Base-by-base conservation (phyloP, 2,329 filamentous ascomycete species). In the Colletotrichum simmondsii region DNA sequence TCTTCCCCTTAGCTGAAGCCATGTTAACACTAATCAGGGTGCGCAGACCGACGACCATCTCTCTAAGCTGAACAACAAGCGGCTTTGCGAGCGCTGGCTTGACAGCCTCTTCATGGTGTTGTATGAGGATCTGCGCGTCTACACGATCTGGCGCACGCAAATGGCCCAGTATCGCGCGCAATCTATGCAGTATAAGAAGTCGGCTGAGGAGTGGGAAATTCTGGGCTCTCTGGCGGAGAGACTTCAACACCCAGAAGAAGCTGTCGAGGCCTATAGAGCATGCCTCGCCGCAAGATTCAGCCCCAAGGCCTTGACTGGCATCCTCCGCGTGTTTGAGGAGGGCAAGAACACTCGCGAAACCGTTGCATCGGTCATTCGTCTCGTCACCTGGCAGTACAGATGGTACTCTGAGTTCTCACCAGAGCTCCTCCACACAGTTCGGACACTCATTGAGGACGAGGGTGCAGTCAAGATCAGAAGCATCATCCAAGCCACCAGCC, bases 371-470 rank as follows among this genome's bases (percentile, higher is more conserved):
- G 87, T 98, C 71, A 98, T 99, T 76, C 89, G 95, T 65, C 87
- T 99, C 54, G 94, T 98, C 42, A 97, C 96, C 14, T 99, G 97
- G 97, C 97, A 99, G 85, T 99, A 98, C 84, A 90, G 97, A 77
- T 99, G 97, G 97, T 99, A 99, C 85, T 98, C 95, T 69, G 97
- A 99, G 89, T 99, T 99, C 85, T 98, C 95, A 22, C 97, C 97
- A 0, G 92, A 95, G 75, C 89, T 99, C 56, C 89, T 99, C 66
- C 94, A 92, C 82, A 93, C 94, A 3, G 94, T 98, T 79, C 92
- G 97, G 74, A 95, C 94, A 76, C 87, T 99, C 76, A 99, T 99
- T 80, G 97, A 98, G 83, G 95, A 98, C 77, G 97, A 99, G 84
- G 97, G 97, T 71, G 96, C 96, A 1, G 94, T 99, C 82, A 99